Conservation (phyloP, 441 rosid genomes). For the Erodium trifolium region DNA sequence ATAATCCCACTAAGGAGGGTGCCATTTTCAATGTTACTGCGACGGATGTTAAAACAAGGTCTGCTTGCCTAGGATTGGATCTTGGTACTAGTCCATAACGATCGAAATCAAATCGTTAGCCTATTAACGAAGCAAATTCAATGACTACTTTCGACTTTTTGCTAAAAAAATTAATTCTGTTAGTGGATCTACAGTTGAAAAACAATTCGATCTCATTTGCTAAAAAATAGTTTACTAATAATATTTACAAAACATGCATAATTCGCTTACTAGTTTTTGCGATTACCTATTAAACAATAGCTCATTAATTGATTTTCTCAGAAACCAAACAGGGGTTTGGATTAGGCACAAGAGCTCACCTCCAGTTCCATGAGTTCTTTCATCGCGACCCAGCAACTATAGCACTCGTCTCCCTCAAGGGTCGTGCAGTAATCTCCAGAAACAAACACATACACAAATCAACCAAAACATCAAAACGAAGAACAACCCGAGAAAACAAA, state of each 20-base stretch:
- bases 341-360: background rate
- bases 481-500: background rate
- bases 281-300: background rate
- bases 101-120: conserved; percentile 15
- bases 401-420: background rate
- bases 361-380: background rate
- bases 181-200: too few relatives aligned
- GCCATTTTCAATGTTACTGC: background rate
- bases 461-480: background rate
- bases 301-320: background rate
- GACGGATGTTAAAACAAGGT: conserved; percentile 1
- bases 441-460: background rate
- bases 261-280: too few relatives aligned
- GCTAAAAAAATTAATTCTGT: too few relatives aligned
- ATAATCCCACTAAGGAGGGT: background rate
- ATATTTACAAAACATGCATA: too few relatives aligned
- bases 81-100: background rate
- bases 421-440: background rate
- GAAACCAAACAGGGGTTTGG: background rate
- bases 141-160: too few relatives aligned
- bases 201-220: too few relatives aligned
- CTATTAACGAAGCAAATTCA: background rate
- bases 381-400: background rate
- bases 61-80: conserved; percentile 10
- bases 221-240: too few relatives aligned